Percentiles rank a stretch among this genome's conserved stretches.
Evolutionary conservation across 1,284 basidiomycete genomes (phyloP).

Genomic region (Cerrena zonata): DNA sequence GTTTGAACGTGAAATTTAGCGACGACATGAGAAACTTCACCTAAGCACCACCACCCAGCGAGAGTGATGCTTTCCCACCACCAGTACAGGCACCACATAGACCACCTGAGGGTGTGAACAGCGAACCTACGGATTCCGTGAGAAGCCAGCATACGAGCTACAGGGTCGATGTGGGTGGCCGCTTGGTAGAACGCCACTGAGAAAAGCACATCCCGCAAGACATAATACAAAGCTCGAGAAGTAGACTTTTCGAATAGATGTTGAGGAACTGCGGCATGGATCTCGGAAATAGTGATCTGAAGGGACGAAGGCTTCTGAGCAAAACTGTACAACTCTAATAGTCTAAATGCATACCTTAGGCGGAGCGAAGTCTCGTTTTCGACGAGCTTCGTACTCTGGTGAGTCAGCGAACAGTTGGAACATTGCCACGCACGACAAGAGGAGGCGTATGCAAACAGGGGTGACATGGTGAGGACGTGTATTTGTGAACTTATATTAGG

Average conservation of each 20-base stretch:
- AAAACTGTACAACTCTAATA: neutral
- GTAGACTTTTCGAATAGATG: constrained; percentile 71
- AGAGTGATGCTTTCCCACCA: constrained; percentile 60
- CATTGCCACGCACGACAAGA: neutral
- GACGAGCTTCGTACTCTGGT: constrained; percentile 39
- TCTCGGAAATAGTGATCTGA: constrained; percentile 37
- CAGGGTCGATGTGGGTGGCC: constrained; percentile 53
- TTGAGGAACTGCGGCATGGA: constrained; percentile 47
- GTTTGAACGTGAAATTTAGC: neutral
- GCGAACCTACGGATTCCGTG: constrained; percentile 27
- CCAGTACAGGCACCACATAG: constrained; percentile 59
- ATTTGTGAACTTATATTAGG: too few species aligned
- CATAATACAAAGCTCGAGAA: constrained; percentile 52
- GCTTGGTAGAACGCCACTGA: constrained; percentile 54
- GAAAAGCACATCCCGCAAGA: constrained; percentile 49
- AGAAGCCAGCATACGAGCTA: constrained; percentile 24
- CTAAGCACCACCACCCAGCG: constrained; percentile 48
- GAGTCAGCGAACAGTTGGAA: constrained; percentile 32
- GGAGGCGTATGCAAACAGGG: too few species aligned
- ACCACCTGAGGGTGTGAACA: constrained; percentile 34
- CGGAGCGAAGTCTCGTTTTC: constrained; percentile 34
- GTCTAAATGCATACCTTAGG: constrained; percentile 24
- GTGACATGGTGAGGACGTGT: too few species aligned
- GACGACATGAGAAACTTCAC: constrained; percentile 13
- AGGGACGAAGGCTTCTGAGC: neutral